These are phyloP conservation scores for Cryptosporidium sp. DNA, from an alignment of 169 alveolate species.

Conservation along the genomic window DNA sequence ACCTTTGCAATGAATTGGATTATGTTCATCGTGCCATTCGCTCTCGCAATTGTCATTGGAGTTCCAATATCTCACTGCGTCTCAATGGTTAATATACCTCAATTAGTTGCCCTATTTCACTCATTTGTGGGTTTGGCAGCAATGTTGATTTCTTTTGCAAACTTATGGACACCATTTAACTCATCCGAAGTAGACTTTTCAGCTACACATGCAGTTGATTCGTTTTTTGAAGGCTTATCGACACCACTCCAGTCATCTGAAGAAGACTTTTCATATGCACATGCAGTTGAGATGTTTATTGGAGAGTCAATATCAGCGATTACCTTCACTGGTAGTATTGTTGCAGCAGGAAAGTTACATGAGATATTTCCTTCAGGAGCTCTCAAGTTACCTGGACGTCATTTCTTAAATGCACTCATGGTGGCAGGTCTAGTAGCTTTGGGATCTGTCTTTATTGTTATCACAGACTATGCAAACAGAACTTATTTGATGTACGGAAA, in stretches of 20 bases:
- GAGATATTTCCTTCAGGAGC: constrained; percentile 86
- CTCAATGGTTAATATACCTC: constrained; percentile 90
- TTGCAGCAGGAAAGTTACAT: constrained; percentile 92
- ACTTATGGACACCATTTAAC: constrained; percentile 78
- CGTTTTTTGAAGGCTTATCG: constrained; percentile 83
- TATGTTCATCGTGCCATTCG: constrained; percentile 74
- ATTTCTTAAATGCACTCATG: constrained; percentile 78
- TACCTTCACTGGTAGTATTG: constrained; percentile 93
- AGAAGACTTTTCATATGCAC: constrained; percentile 74
- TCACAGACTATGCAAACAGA: constrained; percentile 58
- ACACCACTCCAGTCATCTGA: constrained; percentile 70
- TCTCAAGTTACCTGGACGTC: constrained; percentile 84
- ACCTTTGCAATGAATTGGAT: constrained; percentile 77
- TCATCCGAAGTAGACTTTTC: constrained; percentile 52
- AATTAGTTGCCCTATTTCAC: constrained; percentile 94
- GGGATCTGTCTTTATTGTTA: constrained; percentile 77
- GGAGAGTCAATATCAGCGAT: constrained; percentile 92
- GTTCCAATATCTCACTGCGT: constrained; percentile 80
- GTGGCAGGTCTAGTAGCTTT: constrained; percentile 77
- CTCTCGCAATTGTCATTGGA: constrained; percentile 77
- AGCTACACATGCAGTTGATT: constrained; percentile 79
- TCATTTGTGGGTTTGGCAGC: constrained; percentile 96
- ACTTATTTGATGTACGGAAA: constrained; percentile 78
- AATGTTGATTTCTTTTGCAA: constrained; percentile 86
- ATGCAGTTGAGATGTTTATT: constrained; percentile 81